These are phyloP conservation scores for Pythium scleroteichum DNA, from an alignment of 352 stramenopile genomes.

Conservation along the genomic window DNA sequence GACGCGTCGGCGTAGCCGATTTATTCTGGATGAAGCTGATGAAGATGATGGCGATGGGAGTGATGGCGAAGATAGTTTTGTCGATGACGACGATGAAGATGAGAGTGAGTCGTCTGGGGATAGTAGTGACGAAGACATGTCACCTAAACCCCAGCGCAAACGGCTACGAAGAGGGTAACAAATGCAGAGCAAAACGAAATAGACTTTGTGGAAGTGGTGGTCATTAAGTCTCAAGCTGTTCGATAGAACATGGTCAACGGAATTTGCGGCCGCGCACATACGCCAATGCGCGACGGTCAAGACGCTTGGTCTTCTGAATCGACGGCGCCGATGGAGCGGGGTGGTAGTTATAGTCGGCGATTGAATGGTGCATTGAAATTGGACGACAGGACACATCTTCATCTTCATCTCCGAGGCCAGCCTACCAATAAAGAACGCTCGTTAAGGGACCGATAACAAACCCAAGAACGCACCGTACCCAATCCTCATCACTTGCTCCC, in stretches of 20 bases:
- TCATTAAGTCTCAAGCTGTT: too few relatives aligned
- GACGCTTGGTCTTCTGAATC: slow-evolving; percentile 78
- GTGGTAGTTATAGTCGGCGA: slow-evolving; percentile 77
- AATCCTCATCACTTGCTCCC: slow-evolving; percentile 73
- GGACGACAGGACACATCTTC: slow-evolving; percentile 57
- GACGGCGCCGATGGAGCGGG: slow-evolving; percentile 57
- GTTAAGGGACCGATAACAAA: not conserved
- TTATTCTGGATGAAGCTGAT: slow-evolving; percentile 81
- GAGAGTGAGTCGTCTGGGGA: slow-evolving; percentile 19
- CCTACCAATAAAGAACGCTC: slow-evolving; percentile 23
- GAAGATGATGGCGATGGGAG: slow-evolving; percentile 58
- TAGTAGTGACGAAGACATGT: slow-evolving; percentile 18
- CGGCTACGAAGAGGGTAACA: slow-evolving; percentile 16
- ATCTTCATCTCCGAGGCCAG: slow-evolving; percentile 61
- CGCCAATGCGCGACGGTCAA: slow-evolving; percentile 73
- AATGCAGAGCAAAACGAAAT: not conserved
- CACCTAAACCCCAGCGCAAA: slow-evolving; percentile 16
- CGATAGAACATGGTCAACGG: slow-evolving; percentile 41
- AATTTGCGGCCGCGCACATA: slow-evolving; percentile 74
- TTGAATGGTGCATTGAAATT: slow-evolving; percentile 65
- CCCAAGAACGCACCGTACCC: slow-evolving; percentile 40
- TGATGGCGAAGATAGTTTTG: slow-evolving; percentile 38
- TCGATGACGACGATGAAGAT: slow-evolving; percentile 32
- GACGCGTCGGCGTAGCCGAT: slow-evolving; percentile 44
- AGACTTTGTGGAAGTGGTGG: not conserved